These are phyloP conservation scores for Xerocomellus dryophilus DNA, from an alignment of 768 basidiomycete species.

Conservation along the genomic window DNA sequence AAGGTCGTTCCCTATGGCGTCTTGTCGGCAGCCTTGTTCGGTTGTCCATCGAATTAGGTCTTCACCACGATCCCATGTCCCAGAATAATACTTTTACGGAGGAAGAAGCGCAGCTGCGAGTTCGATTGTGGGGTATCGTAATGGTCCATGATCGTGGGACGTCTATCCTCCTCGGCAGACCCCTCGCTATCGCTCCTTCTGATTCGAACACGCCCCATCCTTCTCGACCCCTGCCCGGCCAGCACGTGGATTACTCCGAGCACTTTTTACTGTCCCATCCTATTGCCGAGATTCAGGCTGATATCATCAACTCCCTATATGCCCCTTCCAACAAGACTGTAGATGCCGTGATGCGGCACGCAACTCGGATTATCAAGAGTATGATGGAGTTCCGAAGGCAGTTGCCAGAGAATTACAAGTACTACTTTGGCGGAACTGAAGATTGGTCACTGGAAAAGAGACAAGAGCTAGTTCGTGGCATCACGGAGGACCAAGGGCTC, in stretches of 20 bases:
- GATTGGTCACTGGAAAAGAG: slow-evolving; percentile 68
- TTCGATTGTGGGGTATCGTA: slow-evolving; percentile 82
- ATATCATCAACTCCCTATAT: slow-evolving; percentile 85
- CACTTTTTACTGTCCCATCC: slow-evolving; percentile 77
- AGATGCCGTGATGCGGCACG: slow-evolving; percentile 71
- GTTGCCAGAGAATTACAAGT: slow-evolving; percentile 68
- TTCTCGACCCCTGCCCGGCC: slow-evolving; percentile 36
- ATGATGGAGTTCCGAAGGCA: slow-evolving; percentile 67
- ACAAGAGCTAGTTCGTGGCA: slow-evolving; percentile 63
- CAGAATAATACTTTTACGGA: slow-evolving; percentile 63
- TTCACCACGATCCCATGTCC: slow-evolving; percentile 80
- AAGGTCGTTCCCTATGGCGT: slow-evolving; percentile 87
- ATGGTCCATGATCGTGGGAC: slow-evolving; percentile 87
- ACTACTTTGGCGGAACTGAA: slow-evolving; percentile 76
- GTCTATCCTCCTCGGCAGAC: slow-evolving; percentile 81
- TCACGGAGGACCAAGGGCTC: slow-evolving; percentile 78
- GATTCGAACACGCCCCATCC: slow-evolving; percentile 81
- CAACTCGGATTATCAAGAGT: slow-evolving; percentile 74
- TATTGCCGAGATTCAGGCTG: slow-evolving; percentile 81
- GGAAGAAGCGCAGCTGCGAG: slow-evolving; percentile 74
- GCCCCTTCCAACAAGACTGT: slow-evolving; percentile 67
- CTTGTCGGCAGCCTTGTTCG: slow-evolving; percentile 83
- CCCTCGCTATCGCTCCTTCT: slow-evolving; percentile 77
- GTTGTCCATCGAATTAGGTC: slow-evolving; percentile 76
- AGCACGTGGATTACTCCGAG: slow-evolving; percentile 57